A percentile compares a stretch with the other conserved stretches of the same genome.
Conservation (phyloP, 2,329 filamentous ascomycete genomes). For the Colletotrichum navitas region DNA sequence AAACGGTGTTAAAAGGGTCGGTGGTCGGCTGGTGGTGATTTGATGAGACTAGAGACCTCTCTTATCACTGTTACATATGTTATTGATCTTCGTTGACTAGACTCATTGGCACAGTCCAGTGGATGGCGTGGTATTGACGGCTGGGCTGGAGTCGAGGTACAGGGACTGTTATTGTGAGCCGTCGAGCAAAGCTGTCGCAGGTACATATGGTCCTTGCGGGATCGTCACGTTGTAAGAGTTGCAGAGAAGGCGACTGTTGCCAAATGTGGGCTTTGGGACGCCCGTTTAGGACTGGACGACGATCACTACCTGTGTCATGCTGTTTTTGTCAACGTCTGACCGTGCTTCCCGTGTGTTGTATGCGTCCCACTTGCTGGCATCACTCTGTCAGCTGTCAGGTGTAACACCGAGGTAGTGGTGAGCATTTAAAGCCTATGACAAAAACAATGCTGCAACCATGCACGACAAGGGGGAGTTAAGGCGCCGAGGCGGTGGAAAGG, state of each 20-base stretch:
- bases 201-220: constrained; percentile 29
- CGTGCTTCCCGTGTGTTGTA: neutral
- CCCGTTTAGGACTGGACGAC: neutral
- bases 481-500: neutral
- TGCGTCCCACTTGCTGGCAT: neutral
- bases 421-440: neutral
- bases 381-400: neutral
- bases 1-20: constrained; percentile 6
- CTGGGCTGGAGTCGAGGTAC: constrained; percentile 14
- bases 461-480: neutral
- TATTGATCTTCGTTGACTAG: constrained; percentile 1
- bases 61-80: neutral
- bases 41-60: neutral
- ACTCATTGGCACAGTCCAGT: neutral
- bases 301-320: neutral
- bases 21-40: neutral
- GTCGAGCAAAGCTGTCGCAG: constrained; percentile 22
- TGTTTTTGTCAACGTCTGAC: constrained; percentile 11
- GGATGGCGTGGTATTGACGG: constrained; percentile 16
- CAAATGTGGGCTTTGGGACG: constrained; percentile 5
- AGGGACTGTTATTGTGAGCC: neutral
- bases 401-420: neutral
- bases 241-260: neutral
- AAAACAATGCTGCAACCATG: neutral
- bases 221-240: neutral